Evolutionary conservation across 1,284 basidiomycete genomes (phyloP), one percentile per base, ranked within the genome.

Genomic region (Singerocomus rubriflavus): DNA sequence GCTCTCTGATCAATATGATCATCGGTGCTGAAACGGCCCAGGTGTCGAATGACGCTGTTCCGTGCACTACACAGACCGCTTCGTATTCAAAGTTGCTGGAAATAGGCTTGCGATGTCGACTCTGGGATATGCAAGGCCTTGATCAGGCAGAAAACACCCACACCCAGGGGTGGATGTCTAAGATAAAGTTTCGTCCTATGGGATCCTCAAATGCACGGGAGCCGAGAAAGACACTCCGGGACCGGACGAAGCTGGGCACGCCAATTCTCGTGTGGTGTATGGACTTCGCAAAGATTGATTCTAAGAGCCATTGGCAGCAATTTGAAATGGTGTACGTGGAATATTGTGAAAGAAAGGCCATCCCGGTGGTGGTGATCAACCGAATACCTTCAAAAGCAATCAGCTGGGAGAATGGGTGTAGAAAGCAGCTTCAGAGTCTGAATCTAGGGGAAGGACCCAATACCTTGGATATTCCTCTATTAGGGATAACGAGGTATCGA

Each of bases 51-150:
- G 46, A 54, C 37, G 46, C 53, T n/a, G 17, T 4, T 33, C 57
- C 62, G 14, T 64, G 65, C 40, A 67, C 65, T 27, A 6, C 1
- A 26, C 43, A 50, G 0, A 40, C 53, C 9, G 46, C 17, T 16
- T 7, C 40, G 12, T 67, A 64, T 44, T 3, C 36, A n/a, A 16
- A 6, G 9, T 11, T 34, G 2, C 48, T 54, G 13, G 57, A 11
- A 29, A 10, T 34, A 3, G 49, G 37, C 27, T 17, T 50, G 42
- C 41, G 34, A 34, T 63, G 50, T 38, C 35, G 32, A 27, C 61
- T 64, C 16, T 64, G 62, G 62, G 62, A 64, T 36, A 64, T 61
- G n/a, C 61, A 56, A 3, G 62, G 62, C 38, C 63, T 64, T 25
- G 50, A 54, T 14, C 65, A 67, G 51, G 59, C 57, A 0, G 53